Evolutionary conservation across 139 green algal genomes (phyloP).

Genomic region (Astrephomene gubernaculifera): DNA sequence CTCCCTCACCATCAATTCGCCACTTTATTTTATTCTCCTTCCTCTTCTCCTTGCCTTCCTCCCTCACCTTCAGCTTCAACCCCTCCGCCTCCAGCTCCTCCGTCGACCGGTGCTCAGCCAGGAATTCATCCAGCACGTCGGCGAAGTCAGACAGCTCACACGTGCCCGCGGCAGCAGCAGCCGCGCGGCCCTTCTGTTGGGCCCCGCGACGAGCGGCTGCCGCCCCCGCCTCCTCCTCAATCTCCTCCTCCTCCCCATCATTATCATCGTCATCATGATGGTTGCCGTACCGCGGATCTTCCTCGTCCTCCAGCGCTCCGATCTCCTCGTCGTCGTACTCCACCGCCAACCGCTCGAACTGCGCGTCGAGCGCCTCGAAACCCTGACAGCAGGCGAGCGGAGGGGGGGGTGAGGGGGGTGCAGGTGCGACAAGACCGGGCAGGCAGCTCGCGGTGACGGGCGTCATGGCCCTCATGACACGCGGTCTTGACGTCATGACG

Average conservation of each 20-base stretch:
- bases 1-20: too few species aligned
- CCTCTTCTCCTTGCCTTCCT: too few species aligned
- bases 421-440: background rate
- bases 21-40: too few species aligned
- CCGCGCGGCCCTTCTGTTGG: constrained; percentile 51
- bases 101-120: constrained; percentile 56
- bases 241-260: background rate
- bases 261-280: background rate
- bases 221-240: background rate
- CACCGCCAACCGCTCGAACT: constrained; percentile 44
- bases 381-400: background rate
- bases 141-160: constrained; percentile 62
- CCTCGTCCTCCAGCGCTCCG: constrained; percentile 18
- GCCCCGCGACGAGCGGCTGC: background rate
- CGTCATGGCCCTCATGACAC: too few species aligned
- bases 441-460: too few species aligned
- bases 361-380: background rate
- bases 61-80: constrained; percentile 17
- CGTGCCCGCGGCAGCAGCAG: constrained; percentile 47
- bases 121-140: constrained; percentile 84
- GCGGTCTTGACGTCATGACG: too few species aligned
- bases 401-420: background rate
- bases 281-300: constrained; percentile 6
- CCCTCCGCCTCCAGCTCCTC: constrained; percentile 32
- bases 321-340: constrained; percentile 44